Conservation (phyloP, 441 rosid species). For the Breynia disticha region DNA sequence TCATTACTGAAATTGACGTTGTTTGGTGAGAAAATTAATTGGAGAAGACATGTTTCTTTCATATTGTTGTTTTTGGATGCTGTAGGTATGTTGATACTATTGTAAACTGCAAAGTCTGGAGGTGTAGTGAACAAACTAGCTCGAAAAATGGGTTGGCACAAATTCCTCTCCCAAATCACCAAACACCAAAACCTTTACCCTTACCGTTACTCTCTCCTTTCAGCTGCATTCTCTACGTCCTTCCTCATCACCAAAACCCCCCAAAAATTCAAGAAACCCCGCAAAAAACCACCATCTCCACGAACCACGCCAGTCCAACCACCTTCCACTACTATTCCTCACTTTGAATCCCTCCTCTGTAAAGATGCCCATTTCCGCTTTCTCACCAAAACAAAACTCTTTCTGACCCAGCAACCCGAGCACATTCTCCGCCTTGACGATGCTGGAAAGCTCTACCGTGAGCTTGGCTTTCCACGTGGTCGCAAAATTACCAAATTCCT, state of each 20-base stretch:
- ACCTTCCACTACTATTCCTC: constrained; percentile 33
- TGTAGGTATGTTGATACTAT: too few species aligned
- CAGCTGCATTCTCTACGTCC: constrained; percentile 53
- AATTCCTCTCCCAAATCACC: constrained; percentile 17
- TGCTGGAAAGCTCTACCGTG: constrained; percentile 71
- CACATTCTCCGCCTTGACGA: constrained; percentile 59
- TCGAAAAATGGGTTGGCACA: constrained; percentile 34
- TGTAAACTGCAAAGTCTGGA: too few species aligned
- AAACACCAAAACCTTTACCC: constrained; percentile 22
- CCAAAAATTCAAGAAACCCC: constrained; percentile 40
- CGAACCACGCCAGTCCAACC: constrained; percentile 52
- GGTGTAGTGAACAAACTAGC: too few species aligned
- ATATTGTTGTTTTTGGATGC: too few species aligned
- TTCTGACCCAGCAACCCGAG: constrained; percentile 56
- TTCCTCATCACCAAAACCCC: constrained; percentile 77
- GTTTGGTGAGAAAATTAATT: too few species aligned
- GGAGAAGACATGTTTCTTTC: too few species aligned
- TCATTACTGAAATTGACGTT: too few species aligned
- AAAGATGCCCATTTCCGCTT: constrained; percentile 63
- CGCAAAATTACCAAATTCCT: constrained; percentile 55
- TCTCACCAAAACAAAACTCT: constrained; percentile 45
- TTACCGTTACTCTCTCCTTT: constrained; percentile 7
- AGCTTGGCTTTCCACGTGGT: constrained; percentile 88
- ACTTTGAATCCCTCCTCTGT: constrained; percentile 42
- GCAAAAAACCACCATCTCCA: constrained; percentile 47